Evolutionary conservation across 1,284 basidiomycete species (phyloP).

Genomic region (Ustilago vetiveriae): DNA sequence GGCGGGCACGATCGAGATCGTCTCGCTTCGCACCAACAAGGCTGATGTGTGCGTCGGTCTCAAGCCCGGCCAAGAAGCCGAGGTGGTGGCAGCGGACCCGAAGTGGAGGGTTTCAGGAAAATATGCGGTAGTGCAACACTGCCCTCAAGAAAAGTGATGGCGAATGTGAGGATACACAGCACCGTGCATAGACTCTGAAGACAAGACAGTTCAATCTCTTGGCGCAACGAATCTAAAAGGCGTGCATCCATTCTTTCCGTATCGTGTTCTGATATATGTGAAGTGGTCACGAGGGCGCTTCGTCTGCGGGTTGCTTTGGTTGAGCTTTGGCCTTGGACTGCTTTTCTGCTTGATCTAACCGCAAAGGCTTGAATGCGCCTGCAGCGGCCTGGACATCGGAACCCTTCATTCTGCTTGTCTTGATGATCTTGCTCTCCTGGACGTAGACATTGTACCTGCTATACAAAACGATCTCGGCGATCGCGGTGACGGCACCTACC

Average conservation of each 20-base stretch:
- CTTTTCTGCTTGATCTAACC: slow-evolving; percentile 1
- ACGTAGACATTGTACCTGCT: slow-evolving; percentile 37
- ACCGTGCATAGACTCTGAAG: too few species aligned
- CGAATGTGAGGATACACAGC: neutral
- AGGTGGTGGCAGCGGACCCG: slow-evolving; percentile 48
- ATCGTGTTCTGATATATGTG: neutral
- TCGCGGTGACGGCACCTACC: slow-evolving; percentile 25
- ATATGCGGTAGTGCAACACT: slow-evolving; percentile 59
- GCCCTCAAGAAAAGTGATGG: slow-evolving; percentile 27
- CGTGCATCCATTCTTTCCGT: too few species aligned
- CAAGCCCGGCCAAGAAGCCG: slow-evolving; percentile 43
- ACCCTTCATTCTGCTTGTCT: slow-evolving; percentile 20
- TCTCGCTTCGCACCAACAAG: slow-evolving; percentile 92
- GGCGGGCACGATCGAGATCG: slow-evolving; percentile 79
- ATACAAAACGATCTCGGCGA: slow-evolving; percentile 43
- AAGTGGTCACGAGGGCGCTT: slow-evolving; percentile 14
- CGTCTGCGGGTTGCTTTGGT: neutral
- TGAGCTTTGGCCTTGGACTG: neutral
- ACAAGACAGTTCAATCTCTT: too few species aligned
- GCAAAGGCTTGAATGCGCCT: slow-evolving; percentile 23
- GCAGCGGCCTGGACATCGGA: slow-evolving; percentile 14
- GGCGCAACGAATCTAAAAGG: too few species aligned
- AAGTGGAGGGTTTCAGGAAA: slow-evolving; percentile 62
- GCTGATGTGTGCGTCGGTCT: slow-evolving; percentile 74
- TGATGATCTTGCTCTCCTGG: slow-evolving; percentile 20